These are phyloP conservation scores for Mycena capillaripes DNA, from an alignment of 768 basidiomycete genomes.

Conservation along the genomic window DNA sequence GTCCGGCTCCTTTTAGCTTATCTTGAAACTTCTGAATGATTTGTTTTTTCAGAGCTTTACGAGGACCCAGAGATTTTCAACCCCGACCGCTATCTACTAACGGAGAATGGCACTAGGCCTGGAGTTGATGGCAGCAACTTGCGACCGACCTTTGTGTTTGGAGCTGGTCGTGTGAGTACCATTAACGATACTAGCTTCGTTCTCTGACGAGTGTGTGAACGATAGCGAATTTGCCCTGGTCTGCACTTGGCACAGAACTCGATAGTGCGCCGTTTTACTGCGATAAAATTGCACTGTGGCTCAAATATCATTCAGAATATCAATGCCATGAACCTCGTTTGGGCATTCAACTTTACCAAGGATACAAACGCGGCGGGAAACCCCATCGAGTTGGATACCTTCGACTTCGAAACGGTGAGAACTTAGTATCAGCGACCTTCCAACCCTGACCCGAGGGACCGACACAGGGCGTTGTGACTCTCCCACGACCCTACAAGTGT, in stretches of 20 bases:
- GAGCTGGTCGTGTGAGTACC: conserved; percentile 24
- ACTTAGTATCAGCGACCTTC: neutral
- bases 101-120: conserved; percentile 22
- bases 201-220: neutral
- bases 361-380: conserved; percentile 6
- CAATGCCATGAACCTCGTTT: conserved; percentile 44
- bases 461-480: conserved; percentile 32
- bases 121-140: conserved; percentile 26
- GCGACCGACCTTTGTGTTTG: conserved; percentile 14
- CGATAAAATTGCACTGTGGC: neutral
- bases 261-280: neutral
- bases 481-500: conserved; percentile 37
- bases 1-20: neutral
- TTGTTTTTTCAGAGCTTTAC: conserved; percentile 1
- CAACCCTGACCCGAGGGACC: too few species aligned
- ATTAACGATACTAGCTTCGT: neutral
- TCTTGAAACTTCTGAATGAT: neutral
- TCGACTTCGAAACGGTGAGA: conserved; percentile 31
- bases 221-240: conserved; percentile 25
- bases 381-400: conserved; percentile 24
- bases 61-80: conserved; percentile 31
- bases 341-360: conserved; percentile 45
- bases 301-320: conserved; percentile 23
- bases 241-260: conserved; percentile 26
- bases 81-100: conserved; percentile 25